These are phyloP conservation scores for Coelastrella sp. DNA, from an alignment of 139 green algal genomes.

Conservation along the genomic window DNA sequence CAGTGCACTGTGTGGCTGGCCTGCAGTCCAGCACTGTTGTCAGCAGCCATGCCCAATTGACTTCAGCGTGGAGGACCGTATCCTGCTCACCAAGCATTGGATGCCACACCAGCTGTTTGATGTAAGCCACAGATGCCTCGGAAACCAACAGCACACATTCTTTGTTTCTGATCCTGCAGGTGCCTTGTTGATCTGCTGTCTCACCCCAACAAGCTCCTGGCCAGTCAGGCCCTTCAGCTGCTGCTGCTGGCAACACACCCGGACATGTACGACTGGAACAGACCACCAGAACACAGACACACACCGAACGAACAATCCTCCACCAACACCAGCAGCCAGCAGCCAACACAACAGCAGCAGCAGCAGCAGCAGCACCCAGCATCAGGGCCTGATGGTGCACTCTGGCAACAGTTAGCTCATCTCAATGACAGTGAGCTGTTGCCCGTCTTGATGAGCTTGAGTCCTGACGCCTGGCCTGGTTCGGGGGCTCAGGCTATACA, in stretches of 20 bases:
- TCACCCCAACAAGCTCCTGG: slow-evolving; percentile 58
- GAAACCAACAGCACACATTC: too few relatives aligned
- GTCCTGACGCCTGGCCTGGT: slow-evolving; percentile 11
- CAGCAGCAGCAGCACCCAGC: slow-evolving; percentile 18
- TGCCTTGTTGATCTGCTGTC: slow-evolving; percentile 35
- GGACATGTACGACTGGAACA: slow-evolving; percentile 46
- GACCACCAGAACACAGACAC: slow-evolving; percentile 27
- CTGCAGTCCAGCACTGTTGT: too few relatives aligned
- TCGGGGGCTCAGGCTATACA: not conserved
- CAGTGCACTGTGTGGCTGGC: too few relatives aligned
- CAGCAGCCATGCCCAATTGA: too few relatives aligned
- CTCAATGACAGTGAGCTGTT: not conserved
- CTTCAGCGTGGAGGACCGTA: too few relatives aligned
- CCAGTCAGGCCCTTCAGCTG: slow-evolving; percentile 52
- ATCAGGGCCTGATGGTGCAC: slow-evolving; percentile 22
- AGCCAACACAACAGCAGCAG: not conserved
- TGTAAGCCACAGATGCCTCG: too few relatives aligned
- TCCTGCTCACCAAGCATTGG: too few relatives aligned
- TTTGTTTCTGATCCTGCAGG: slow-evolving; percentile 35
- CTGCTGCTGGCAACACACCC: slow-evolving; percentile 56
- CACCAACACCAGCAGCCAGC: not conserved
- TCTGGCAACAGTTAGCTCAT: slow-evolving; percentile 32
- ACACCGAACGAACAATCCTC: not conserved
- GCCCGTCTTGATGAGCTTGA: not conserved
- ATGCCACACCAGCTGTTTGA: too few relatives aligned